These are phyloP conservation scores for Aurinia saxatilis DNA, from an alignment of 345 rosid genomes.

Conservation along the genomic window DNA sequence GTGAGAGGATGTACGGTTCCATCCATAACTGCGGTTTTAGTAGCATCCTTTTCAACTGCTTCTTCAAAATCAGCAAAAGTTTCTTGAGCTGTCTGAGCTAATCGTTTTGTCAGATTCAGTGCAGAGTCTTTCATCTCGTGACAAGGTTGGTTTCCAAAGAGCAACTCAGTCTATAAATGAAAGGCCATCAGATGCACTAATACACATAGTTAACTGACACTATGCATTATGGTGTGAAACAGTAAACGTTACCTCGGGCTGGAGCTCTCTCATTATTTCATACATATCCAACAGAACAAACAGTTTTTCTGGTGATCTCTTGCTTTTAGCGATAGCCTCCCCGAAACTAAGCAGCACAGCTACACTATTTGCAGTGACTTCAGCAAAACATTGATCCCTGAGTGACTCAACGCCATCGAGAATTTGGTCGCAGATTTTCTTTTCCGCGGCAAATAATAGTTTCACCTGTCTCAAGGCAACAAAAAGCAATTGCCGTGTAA, in stretches of 20 bases:
- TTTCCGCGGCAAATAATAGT: conserved; percentile 78
- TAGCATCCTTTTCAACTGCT: conserved; percentile 94
- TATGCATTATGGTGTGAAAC: not conserved
- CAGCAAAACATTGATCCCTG: conserved; percentile 80
- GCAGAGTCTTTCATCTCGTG: conserved; percentile 78
- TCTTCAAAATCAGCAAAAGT: conserved; percentile 95
- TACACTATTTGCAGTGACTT: conserved; percentile 75
- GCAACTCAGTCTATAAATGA: conserved; percentile 41
- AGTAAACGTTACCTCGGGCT: conserved; percentile 61
- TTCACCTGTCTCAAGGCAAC: conserved; percentile 60
- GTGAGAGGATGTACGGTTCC: conserved; percentile 98
- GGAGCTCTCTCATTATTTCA: conserved; percentile 95
- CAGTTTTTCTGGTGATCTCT: conserved; percentile 90
- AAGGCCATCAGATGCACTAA: not conserved
- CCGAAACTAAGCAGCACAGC: conserved; percentile 87
- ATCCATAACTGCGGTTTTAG: conserved; percentile 91
- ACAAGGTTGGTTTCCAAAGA: conserved; percentile 65
- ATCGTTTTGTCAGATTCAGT: conserved; percentile 57
- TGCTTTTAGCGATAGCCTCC: conserved; percentile 95
- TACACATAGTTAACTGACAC: not conserved
- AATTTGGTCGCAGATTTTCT: conserved; percentile 81
- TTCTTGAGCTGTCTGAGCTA: conserved; percentile 91
- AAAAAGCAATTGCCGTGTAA: not conserved
- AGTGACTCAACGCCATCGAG: conserved; percentile 66
- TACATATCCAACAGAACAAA: conserved; percentile 95